These are phyloP conservation scores for Penicillium sp. DNA, from an alignment of 2,329 filamentous ascomycete genomes.

Conservation along the genomic window DNA sequence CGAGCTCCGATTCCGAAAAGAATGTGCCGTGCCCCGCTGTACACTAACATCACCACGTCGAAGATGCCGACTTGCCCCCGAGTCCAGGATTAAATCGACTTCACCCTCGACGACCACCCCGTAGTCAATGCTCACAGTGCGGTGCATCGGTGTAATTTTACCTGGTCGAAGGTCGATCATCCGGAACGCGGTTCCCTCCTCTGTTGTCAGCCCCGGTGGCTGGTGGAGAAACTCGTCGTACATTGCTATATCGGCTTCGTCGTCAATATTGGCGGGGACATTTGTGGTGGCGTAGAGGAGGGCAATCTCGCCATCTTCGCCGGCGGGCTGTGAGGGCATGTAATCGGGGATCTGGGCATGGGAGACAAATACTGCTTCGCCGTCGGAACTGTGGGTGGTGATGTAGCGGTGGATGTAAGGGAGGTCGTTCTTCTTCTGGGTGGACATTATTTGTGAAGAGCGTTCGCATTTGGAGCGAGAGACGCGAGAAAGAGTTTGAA, in stretches of 20 bases:
- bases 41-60: slow-evolving; percentile 39
- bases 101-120: slow-evolving; percentile 41
- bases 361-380: slow-evolving; percentile 40
- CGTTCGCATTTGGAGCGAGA: background rate
- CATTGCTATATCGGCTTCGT: slow-evolving; percentile 36
- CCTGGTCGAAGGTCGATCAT: slow-evolving; percentile 39
- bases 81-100: slow-evolving; percentile 40
- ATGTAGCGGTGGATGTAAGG: slow-evolving; percentile 40
- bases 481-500: background rate
- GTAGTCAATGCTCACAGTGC: slow-evolving; percentile 42
- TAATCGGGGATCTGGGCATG: slow-evolving; percentile 36
- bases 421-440: slow-evolving; percentile 28
- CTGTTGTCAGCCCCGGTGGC: slow-evolving; percentile 35
- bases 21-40: slow-evolving; percentile 36
- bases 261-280: slow-evolving; percentile 29
- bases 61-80: slow-evolving; percentile 34
- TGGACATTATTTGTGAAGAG: slow-evolving; percentile 12
- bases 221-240: slow-evolving; percentile 38
- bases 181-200: slow-evolving; percentile 35
- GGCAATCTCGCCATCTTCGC: slow-evolving; percentile 34
- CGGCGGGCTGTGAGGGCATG: slow-evolving; percentile 30
- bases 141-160: slow-evolving; percentile 38
- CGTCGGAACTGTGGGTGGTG: slow-evolving; percentile 40
- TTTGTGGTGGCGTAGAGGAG: slow-evolving; percentile 33
- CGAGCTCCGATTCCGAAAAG: slow-evolving; percentile 29